A percentile compares a stretch with the other conserved stretches of the same genome.
These are phyloP conservation scores for Pseudogymnoascus sp. DNA, from an alignment of 2,329 filamentous ascomycete genomes.

Conservation along the genomic window DNA sequence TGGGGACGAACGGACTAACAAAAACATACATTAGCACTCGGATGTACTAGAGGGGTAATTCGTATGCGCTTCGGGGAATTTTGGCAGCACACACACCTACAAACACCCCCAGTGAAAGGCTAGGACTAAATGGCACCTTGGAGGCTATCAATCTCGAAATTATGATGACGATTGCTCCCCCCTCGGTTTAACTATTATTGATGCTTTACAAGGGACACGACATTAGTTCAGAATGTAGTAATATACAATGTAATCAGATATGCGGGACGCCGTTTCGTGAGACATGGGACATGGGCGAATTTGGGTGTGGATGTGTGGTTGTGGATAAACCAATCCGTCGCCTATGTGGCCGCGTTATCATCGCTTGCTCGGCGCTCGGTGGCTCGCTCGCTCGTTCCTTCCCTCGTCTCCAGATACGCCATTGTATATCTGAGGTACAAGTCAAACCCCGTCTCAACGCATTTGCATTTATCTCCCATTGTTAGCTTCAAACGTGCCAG, in stretches of 20 bases:
- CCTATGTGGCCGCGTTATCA: slow-evolving; percentile 3
- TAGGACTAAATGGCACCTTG: slow-evolving; percentile 1
- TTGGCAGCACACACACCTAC: not conserved
- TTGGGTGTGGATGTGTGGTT: slow-evolving; percentile 3
- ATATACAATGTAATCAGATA: slow-evolving; percentile 2
- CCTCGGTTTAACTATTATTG: not conserved
- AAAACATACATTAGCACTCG: not conserved
- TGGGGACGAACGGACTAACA: not conserved
- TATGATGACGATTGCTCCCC: not conserved
- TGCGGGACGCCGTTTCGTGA: slow-evolving; percentile 5
- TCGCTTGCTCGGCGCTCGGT: not conserved
- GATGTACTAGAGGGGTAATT: not conserved
- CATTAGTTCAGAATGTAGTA: not conserved
- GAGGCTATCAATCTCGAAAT: not conserved
- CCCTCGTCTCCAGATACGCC: not conserved
- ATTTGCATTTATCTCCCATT: not conserved
- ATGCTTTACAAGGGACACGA: not conserved
- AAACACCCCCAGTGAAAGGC: not conserved
- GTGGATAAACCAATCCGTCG: slow-evolving; percentile 1
- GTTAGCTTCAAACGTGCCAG: not conserved
- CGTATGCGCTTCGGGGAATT: not conserved
- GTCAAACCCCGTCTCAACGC: not conserved
- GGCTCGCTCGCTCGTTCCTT: not conserved
- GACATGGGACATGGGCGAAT: not conserved
- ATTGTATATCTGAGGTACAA: slow-evolving; percentile 7